Evolutionary conservation across 129 eudicot genomes (phyloP).

Genomic region (Calendula officinalis): DNA sequence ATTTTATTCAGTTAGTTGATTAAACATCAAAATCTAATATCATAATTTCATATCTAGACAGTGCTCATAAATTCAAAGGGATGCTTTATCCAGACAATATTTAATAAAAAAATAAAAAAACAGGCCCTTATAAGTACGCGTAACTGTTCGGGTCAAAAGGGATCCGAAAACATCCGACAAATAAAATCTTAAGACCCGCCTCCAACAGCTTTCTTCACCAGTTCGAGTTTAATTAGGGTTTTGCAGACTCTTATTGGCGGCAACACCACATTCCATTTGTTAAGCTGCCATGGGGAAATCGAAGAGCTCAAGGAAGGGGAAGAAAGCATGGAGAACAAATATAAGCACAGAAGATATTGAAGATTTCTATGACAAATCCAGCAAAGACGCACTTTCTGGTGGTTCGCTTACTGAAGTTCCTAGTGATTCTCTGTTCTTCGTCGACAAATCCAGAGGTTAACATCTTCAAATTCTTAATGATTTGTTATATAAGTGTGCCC

Average conservation of each 20-base stretch:
- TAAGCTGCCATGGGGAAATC: constrained; percentile 50
- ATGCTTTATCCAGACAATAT: too few species aligned
- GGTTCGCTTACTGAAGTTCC: constrained; percentile 67
- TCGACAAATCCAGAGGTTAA: constrained; percentile 82
- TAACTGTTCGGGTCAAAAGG: constrained; percentile 3
- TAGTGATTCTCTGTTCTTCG: constrained; percentile 59
- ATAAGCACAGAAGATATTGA: constrained; percentile 81
- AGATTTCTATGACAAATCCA: constrained; percentile 69
- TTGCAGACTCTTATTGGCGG: constrained; percentile 19
- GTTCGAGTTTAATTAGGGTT: constrained; percentile 17
- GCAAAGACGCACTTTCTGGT: constrained; percentile 85
- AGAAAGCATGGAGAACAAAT: constrained; percentile 86
- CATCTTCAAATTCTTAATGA: background rate
- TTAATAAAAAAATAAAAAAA: too few species aligned
- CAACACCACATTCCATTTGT: constrained; percentile 4
- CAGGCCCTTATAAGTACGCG: too few species aligned
- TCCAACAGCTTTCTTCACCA: background rate
- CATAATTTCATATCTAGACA: too few species aligned
- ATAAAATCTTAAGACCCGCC: constrained; percentile 7
- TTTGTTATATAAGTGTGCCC: constrained; percentile 7
- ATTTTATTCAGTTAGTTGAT: too few species aligned
- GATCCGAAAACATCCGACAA: background rate
- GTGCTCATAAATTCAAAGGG: too few species aligned
- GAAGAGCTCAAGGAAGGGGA: constrained; percentile 75
- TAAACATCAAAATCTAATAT: too few species aligned